These are phyloP conservation scores for Sordaria brevicollis DNA, from an alignment of 495 filamentous ascomycete species.

Conservation along the genomic window DNA sequence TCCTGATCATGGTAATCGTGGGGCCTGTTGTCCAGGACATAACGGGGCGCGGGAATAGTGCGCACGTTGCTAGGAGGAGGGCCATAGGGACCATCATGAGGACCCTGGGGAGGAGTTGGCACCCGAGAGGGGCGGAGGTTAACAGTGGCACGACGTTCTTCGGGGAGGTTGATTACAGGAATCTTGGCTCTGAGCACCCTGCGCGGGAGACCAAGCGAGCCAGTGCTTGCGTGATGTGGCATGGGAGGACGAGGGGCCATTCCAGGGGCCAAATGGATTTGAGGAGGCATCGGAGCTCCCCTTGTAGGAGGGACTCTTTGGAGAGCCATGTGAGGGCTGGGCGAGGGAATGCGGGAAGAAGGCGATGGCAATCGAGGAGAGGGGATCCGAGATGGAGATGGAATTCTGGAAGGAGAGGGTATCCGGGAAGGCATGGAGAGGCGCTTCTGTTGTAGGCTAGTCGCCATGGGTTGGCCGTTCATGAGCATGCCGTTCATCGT, in stretches of 20 bases:
- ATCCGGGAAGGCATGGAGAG: background rate
- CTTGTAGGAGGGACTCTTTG: background rate
- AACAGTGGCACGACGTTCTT: conserved; percentile 17
- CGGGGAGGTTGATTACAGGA: conserved; percentile 9
- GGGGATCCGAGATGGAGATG: background rate
- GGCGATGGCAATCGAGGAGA: background rate
- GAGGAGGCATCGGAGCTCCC: background rate
- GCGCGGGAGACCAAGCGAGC: conserved; percentile 11
- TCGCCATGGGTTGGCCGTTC: background rate
- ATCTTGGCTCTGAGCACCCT: conserved; percentile 26
- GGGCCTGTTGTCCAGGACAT: conserved; percentile 9
- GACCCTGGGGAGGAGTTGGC: conserved; percentile 3
- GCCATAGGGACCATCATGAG: background rate
- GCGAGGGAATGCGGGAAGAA: background rate
- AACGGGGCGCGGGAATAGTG: conserved; percentile 11
- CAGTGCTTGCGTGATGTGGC: background rate
- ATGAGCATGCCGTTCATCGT: background rate
- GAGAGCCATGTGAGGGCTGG: background rate
- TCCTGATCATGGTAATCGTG: conserved; percentile 14
- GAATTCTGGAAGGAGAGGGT: background rate
- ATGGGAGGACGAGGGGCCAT: background rate
- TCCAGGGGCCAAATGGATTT: background rate
- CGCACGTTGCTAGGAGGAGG: conserved; percentile 1
- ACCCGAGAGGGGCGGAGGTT: conserved; percentile 18
- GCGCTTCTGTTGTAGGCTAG: background rate